phyloP scores from a whole-genome alignment of 257 asterid genomes.

The Solanum acaule region DNA sequence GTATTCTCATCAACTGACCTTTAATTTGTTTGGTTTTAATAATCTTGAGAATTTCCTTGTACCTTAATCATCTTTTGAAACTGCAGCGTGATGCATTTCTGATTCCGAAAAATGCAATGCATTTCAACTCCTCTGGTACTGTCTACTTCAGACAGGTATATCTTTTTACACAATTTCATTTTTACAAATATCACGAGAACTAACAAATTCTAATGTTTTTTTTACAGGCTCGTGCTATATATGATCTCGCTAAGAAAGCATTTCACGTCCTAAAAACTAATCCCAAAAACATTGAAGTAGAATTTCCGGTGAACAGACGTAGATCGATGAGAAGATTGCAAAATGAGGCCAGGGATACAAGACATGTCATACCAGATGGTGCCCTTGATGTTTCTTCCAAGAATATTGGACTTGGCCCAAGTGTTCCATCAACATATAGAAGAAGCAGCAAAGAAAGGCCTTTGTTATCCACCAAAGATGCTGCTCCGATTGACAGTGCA shows the following conservation, averaged over 20 bases:
- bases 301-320: slow-evolving; percentile 59
- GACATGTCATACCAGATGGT: not conserved
- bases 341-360: slow-evolving; percentile 23
- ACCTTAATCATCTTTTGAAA: not conserved
- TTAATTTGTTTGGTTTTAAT: not conserved
- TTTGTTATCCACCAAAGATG: not conserved
- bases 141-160: slow-evolving; percentile 65
- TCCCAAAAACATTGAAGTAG: slow-evolving; percentile 46
- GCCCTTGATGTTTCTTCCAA: slow-evolving; percentile 7
- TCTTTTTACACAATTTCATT: not conserved
- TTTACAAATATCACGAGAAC: not conserved
- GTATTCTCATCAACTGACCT: not conserved
- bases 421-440: slow-evolving; percentile 13
- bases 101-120: slow-evolving; percentile 86
- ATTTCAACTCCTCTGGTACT: slow-evolving; percentile 67
- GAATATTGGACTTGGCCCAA: not conserved
- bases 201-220: not conserved
- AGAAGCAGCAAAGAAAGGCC: slow-evolving; percentile 14
- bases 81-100: slow-evolving; percentile 79
- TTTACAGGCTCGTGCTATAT: slow-evolving; percentile 65
- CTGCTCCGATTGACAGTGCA: not conserved
- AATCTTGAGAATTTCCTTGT: not conserved
- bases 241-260: slow-evolving; percentile 73
- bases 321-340: slow-evolving; percentile 55
- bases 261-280: slow-evolving; percentile 50